Evolutionary conservation across 768 basidiomycete genomes (phyloP), one percentile per base, ranked within the genome.

Genomic region (Leucosporidium yakuticum): DNA sequence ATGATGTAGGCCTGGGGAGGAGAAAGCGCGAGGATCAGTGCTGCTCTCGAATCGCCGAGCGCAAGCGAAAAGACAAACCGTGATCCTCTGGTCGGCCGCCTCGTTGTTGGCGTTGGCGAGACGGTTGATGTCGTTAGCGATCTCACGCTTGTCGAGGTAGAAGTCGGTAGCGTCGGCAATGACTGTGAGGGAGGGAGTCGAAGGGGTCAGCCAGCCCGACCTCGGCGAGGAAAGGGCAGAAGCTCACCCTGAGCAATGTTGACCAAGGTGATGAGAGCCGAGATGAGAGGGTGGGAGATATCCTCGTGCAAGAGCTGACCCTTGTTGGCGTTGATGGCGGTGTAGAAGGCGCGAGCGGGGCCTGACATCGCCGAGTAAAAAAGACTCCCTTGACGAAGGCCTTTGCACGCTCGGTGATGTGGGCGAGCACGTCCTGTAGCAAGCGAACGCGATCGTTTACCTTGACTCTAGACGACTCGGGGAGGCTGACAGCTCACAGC

Each of bases 111-210:
- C 54, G 36, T 53, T 29, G 21, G 23, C 29, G 27, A 60, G 9
- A 8, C 23, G 53, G 7, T 31, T 29, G 21, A 9, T 3, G 5
- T 50, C 36, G 53, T 53, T 39, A 8, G 9, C 12, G 44, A 7
- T 57, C 21, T 36, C 7, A 6, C n/a, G n/a, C n/a, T 31, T 34
- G 25, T 23, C 12, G 25, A 68, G 50, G 55, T 68, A 68, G 29
- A 68, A 32, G 55, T 68, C 47, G 39, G 64, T 48, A 29, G 48
- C 36, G 39, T 57, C 53, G 4, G 44, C 68, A 32, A 51, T 34
- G 32, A 39, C 64, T 27, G 62, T 49, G 34, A 36, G 64, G 21
- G 66, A 64, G 39, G 60, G 55, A 20, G 2, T 2, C 27, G 51
- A 29, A 21, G 6, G 1, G 36, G 20, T 11, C 4, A n/a, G 4